Percentiles rank a stretch among this genome's conserved stretches.
Conservation (phyloP, 208 protist genomes). For the Leishmania arabica region DNA sequence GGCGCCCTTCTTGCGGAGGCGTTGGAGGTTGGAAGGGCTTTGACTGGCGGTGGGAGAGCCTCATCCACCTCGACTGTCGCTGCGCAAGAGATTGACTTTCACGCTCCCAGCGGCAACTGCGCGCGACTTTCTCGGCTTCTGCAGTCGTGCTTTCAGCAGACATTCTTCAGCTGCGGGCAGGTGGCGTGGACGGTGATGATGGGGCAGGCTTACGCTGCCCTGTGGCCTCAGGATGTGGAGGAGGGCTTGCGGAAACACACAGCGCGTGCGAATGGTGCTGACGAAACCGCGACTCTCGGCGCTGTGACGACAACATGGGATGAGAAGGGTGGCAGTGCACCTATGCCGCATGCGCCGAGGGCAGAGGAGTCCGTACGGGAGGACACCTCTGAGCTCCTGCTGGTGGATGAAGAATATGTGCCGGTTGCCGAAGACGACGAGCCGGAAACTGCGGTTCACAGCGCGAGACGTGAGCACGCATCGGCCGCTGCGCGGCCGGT, state of each 20-base stretch:
- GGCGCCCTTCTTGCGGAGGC: conserved; percentile 47
- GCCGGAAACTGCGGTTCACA: not conserved
- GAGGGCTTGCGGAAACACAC: not conserved
- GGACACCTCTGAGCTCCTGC: not conserved
- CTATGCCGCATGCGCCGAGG: not conserved
- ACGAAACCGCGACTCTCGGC: not conserved
- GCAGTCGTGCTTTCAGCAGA: conserved; percentile 50
- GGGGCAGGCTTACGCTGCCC: conserved; percentile 48
- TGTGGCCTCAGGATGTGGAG: not conserved
- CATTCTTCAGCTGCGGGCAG: conserved; percentile 49
- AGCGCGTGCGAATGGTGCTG: not conserved
- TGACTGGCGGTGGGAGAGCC: conserved; percentile 1
- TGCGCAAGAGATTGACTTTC: not conserved
- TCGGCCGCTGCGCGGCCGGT: not conserved
- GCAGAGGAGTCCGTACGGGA: not conserved
- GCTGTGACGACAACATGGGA: too few relatives aligned
- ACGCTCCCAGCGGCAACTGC: conserved; percentile 26
- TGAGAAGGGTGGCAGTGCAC: not conserved
- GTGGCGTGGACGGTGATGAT: conserved; percentile 69
- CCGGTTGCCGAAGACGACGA: not conserved
- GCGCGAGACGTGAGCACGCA: not conserved
- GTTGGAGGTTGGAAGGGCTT: conserved; percentile 8
- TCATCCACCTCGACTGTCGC: not conserved
- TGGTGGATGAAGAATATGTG: not conserved
- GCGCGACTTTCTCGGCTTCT: conserved; percentile 55